Evolutionary conservation across 176 grass and related monocot species (phyloP), one percentile per base, ranked within the genome.

Genomic region (Guadua angustifolia): DNA sequence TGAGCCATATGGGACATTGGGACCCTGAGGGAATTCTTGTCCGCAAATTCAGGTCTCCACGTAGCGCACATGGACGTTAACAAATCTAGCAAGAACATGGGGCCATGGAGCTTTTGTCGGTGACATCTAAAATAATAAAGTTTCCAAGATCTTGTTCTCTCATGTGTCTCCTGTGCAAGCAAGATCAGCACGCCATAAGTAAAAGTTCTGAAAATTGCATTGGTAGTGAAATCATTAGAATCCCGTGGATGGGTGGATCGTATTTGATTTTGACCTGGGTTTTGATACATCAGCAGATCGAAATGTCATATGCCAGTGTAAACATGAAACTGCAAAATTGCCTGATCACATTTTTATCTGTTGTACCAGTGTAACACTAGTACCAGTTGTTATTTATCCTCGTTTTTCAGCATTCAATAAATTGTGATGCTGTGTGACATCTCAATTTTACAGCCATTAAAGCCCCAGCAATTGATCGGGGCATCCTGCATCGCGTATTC

Each of bases 81-180:
- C 5, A 55, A 59, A 71, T 59, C 66, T 49, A 72, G 5, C 79
- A 15, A 18, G 35, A 60, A 59, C 79, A 82, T 60, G 79, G 67
- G 67, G 35, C 21, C 22, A 19, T 57, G 65, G n/a, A 9, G 35
- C 80, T 16, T 45, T 61, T 9, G 5, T 21, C 47, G 24, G 68
- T 29, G 16, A 66, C 52, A 10, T 42, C 53, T 46, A 46, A 21
- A 7, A 82, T 29, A 10, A 63, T 17, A 16, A 16, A 50, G 47
- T 7, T 63, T 15, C 64, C 15, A 0, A 5, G 39, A 35, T 58
- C 52, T 21, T 21, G 16, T 61, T 71, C 6, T 45, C 15, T 5
- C 5, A 2, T 60, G 5, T 43, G 21, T 29, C 13, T 18, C 40
- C 5, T 18, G 39, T 47, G 57, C 6, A 29, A 44, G 22, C n/a